A percentile compares a stretch with the other conserved stretches of the same genome.
Evolutionary conservation across 495 filamentous ascomycete genomes (phyloP).

Genomic region (Xylaria cubensis): DNA sequence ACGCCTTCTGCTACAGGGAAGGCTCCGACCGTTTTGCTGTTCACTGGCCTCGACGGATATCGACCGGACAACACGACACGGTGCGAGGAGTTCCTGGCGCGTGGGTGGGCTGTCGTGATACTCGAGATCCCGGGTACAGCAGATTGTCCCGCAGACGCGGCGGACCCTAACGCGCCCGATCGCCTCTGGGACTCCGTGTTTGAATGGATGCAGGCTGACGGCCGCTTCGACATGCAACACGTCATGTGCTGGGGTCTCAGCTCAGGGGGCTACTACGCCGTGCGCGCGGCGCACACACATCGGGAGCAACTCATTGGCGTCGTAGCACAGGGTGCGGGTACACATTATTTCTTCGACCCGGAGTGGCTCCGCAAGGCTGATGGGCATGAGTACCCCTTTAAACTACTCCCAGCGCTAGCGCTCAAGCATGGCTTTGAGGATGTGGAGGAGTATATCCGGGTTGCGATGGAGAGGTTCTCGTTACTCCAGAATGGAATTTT

Average conservation of each 20-base stretch:
- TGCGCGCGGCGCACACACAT: constrained; percentile 77
- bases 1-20: constrained; percentile 50
- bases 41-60: constrained; percentile 82
- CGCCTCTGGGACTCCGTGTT: constrained; percentile 70
- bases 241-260: constrained; percentile 77
- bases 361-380: constrained; percentile 72
- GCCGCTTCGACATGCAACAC: constrained; percentile 65
- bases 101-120: constrained; percentile 66
- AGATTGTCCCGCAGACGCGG: constrained; percentile 71
- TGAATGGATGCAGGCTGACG: constrained; percentile 66
- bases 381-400: constrained; percentile 80
- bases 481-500: constrained; percentile 73
- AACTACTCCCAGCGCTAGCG: constrained; percentile 68
- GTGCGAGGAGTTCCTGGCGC: constrained; percentile 67
- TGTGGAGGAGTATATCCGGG: constrained; percentile 64
- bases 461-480: constrained; percentile 73
- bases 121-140: constrained; percentile 83
- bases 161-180: constrained; percentile 55
- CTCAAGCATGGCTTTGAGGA: constrained; percentile 73
- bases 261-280: constrained; percentile 78
- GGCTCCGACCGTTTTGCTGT: constrained; percentile 67
- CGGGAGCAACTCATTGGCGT: constrained; percentile 60
- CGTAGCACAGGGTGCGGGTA: constrained; percentile 75
- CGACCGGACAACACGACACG: constrained; percentile 78
- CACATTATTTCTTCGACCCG: constrained; percentile 69